These are phyloP conservation scores for Boeremia exigua DNA, from an alignment of 2,329 filamentous ascomycete genomes.

Conservation along the genomic window DNA sequence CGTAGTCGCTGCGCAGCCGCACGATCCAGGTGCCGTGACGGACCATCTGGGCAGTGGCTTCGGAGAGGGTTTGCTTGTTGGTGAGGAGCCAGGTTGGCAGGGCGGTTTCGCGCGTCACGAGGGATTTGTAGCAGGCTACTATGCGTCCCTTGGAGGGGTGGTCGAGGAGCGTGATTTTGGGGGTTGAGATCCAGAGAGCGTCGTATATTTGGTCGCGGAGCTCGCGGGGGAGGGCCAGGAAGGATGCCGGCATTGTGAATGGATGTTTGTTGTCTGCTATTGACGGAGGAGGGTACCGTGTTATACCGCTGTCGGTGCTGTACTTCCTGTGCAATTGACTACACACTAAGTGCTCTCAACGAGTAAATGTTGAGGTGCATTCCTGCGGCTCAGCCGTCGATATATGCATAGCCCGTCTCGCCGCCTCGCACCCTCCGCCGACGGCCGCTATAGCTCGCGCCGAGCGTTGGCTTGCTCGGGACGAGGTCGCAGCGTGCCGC, in stretches of 20 bases:
- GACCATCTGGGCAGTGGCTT: slow-evolving; percentile 13
- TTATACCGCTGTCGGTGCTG: neutral
- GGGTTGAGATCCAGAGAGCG: neutral
- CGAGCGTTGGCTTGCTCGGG: slow-evolving; percentile 10
- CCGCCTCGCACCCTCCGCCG: slow-evolving; percentile 1
- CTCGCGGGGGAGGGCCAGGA: slow-evolving; percentile 17
- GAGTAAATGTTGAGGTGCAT: neutral
- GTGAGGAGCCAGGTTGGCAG: slow-evolving; percentile 16
- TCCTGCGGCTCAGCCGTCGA: neutral
- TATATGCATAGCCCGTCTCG: slow-evolving; percentile 5
- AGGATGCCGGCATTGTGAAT: slow-evolving; percentile 2
- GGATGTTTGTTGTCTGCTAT: neutral
- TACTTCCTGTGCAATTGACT: neutral
- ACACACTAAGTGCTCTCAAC: neutral
- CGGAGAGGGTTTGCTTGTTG: slow-evolving; percentile 10
- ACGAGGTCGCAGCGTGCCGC: slow-evolving; percentile 7
- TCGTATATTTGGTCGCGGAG: slow-evolving; percentile 18
- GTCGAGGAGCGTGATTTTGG: slow-evolving; percentile 6
- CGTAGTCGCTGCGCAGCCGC: slow-evolving; percentile 13
- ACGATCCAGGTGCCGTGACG: slow-evolving; percentile 12
- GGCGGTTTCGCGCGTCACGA: neutral
- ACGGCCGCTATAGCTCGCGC: slow-evolving; percentile 7
- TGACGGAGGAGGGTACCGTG: neutral
- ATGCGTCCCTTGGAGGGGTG: slow-evolving; percentile 11
- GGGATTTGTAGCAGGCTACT: slow-evolving; percentile 7